Evolutionary conservation across 1,284 basidiomycete species (phyloP).

Genomic region (Omphalotus olearius): DNA sequence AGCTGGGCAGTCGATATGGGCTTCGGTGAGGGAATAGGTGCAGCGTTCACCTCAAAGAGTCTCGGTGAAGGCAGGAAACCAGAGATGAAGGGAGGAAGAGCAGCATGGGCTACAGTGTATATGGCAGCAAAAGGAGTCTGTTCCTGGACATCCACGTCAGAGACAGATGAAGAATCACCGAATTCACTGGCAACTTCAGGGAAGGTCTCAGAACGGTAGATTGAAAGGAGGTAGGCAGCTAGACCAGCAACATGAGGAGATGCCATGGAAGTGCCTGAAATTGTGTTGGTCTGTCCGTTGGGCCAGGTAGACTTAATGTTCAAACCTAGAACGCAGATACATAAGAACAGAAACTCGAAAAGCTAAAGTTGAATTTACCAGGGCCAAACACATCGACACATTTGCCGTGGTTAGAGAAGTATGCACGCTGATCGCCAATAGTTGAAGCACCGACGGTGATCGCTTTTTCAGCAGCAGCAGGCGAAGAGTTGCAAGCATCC

Average conservation of each 20-base stretch:
- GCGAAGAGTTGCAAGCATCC: constrained; percentile 81
- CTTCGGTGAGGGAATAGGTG: constrained; percentile 33
- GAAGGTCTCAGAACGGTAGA: constrained; percentile 66
- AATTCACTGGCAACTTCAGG: constrained; percentile 34
- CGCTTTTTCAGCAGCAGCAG: constrained; percentile 70
- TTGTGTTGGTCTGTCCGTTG: constrained; percentile 62
- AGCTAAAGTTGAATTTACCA: constrained; percentile 33
- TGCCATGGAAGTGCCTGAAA: constrained; percentile 75
- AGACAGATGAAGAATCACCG: constrained; percentile 19
- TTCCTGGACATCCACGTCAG: constrained; percentile 13
- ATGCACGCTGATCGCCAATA: constrained; percentile 78
- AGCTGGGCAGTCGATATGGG: constrained; percentile 64
- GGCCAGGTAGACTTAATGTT: constrained; percentile 82
- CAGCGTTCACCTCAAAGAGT: constrained; percentile 39
- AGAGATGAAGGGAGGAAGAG: constrained; percentile 57
- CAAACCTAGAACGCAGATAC: constrained; percentile 39
- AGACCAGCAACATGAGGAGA: constrained; percentile 70
- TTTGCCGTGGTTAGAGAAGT: constrained; percentile 80
- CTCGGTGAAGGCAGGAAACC: constrained; percentile 55
- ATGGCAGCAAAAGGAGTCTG: constrained; percentile 29
- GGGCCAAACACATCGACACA: constrained; percentile 86
- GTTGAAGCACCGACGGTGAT: constrained; percentile 88
- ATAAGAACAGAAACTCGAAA: constrained; percentile 1
- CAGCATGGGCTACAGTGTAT: constrained; percentile 50
- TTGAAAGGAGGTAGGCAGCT: constrained; percentile 81